A percentile compares a stretch with the other conserved stretches of the same genome.
Conservation (phyloP, 1,284 basidiomycete genomes). For the Sanghuangporus sanghuang region DNA sequence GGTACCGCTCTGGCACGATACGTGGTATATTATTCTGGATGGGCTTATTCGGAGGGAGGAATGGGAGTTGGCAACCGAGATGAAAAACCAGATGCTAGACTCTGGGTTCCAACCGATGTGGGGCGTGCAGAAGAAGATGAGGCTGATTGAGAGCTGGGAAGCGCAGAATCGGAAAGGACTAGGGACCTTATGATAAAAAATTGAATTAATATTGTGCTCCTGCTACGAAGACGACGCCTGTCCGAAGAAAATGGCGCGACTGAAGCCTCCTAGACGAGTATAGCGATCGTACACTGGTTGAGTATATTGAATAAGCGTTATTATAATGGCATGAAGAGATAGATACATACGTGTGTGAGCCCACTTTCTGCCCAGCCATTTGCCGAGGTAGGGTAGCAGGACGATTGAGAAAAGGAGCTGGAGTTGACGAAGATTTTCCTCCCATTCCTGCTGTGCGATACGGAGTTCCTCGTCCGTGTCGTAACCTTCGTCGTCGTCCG, state of each 20-base stretch:
- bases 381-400: constrained; percentile 81
- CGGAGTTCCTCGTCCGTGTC: constrained; percentile 70
- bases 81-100: constrained; percentile 54
- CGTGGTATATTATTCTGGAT: constrained; percentile 69
- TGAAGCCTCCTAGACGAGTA: constrained; percentile 52
- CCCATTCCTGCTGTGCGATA: constrained; percentile 87
- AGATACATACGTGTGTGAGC: constrained; percentile 73
- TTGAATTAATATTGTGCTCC: constrained; percentile 21
- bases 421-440: constrained; percentile 82
- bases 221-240: constrained; percentile 22
- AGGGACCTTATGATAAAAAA: background rate
- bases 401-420: constrained; percentile 77
- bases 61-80: constrained; percentile 52
- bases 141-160: constrained; percentile 26
- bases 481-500: constrained; percentile 42
- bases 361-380: constrained; percentile 82
- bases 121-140: constrained; percentile 36
- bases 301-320: constrained; percentile 18
- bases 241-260: constrained; percentile 62
- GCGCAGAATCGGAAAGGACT: background rate
- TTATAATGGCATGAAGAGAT: constrained; percentile 13
- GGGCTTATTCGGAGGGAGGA: constrained; percentile 52
- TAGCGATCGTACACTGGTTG: constrained; percentile 67
- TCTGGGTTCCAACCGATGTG: constrained; percentile 34
- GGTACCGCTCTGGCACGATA: constrained; percentile 51